Evolutionary conservation across 2,329 filamentous ascomycete genomes (phyloP).

Genomic region (Laburnicola sp.): DNA sequence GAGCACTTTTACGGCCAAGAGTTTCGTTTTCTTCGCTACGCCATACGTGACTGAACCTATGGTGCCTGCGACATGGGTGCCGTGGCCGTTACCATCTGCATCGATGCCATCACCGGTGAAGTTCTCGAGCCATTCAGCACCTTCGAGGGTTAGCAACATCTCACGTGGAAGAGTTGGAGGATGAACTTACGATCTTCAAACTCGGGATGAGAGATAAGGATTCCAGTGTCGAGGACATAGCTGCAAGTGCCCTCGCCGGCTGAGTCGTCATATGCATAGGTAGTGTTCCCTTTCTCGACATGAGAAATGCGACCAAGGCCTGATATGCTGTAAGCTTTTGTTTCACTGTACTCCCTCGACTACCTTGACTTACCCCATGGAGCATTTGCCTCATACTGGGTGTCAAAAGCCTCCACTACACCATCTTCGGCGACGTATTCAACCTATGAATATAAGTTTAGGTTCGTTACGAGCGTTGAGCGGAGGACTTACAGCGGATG

Average conservation of each 20-base stretch:
- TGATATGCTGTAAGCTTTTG: neutral
- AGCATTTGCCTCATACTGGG: slow-evolving; percentile 39
- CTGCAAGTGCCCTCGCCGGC: slow-evolving; percentile 51
- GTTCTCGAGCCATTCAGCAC: slow-evolving; percentile 32
- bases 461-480: too few species aligned
- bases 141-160: slow-evolving; percentile 14
- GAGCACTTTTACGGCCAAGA: slow-evolving; percentile 45
- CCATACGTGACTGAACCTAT: slow-evolving; percentile 39
- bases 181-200: slow-evolving; percentile 40
- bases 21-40: slow-evolving; percentile 40
- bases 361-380: slow-evolving; percentile 38
- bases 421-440: slow-evolving; percentile 44
- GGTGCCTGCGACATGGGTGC: slow-evolving; percentile 44
- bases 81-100: slow-evolving; percentile 36
- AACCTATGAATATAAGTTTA: slow-evolving; percentile 33
- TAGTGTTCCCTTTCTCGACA: slow-evolving; percentile 28
- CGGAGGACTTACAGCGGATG: slow-evolving; percentile 24
- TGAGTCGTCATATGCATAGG: slow-evolving; percentile 44
- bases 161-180: neutral
- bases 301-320: slow-evolving; percentile 45
- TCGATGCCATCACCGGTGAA: slow-evolving; percentile 26
- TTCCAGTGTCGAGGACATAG: slow-evolving; percentile 68
- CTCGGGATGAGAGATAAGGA: slow-evolving; percentile 56
- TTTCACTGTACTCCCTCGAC: neutral
- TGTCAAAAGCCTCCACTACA: slow-evolving; percentile 31